A percentile compares a stretch with the other conserved stretches of the same genome.
Conservation (phyloP, 2,329 filamentous ascomycete species). For the Pseudocercospora crystallina region DNA sequence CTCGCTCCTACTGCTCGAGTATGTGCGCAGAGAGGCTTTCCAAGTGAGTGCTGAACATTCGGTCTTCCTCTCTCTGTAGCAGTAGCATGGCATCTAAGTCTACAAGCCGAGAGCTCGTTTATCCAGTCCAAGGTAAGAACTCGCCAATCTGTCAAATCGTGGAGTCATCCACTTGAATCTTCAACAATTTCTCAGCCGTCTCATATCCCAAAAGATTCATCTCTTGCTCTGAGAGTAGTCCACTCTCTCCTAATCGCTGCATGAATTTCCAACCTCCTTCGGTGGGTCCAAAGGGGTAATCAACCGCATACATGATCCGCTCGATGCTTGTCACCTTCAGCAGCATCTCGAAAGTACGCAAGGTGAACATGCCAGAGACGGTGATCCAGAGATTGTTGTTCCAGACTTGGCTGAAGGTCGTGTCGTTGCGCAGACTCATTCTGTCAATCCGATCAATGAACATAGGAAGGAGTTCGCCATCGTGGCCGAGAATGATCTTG, state of each 20-base stretch:
- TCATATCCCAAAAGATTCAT: slow-evolving; percentile 48
- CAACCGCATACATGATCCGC: slow-evolving; percentile 57
- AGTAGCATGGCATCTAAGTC: too few relatives aligned
- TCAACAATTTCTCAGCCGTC: slow-evolving; percentile 51
- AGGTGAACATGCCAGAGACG: slow-evolving; percentile 51
- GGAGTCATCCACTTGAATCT: too few relatives aligned
- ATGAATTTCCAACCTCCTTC: slow-evolving; percentile 50
- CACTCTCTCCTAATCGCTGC: slow-evolving; percentile 48
- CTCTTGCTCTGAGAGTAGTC: slow-evolving; percentile 48
- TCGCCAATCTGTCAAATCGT: too few relatives aligned
- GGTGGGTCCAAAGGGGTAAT: slow-evolving; percentile 56
- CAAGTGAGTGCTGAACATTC: too few relatives aligned
- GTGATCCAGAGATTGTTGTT: slow-evolving; percentile 56
- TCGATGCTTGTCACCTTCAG: slow-evolving; percentile 38
- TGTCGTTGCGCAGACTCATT: slow-evolving; percentile 1
- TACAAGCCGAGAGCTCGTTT: too few relatives aligned
- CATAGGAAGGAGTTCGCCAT: slow-evolving; percentile 58
- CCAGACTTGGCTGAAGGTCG: slow-evolving; percentile 11
- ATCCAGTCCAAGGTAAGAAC: too few relatives aligned
- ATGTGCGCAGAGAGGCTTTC: too few relatives aligned
- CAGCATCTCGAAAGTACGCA: slow-evolving; percentile 22
- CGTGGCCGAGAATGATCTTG: slow-evolving; percentile 57
- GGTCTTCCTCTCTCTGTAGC: too few relatives aligned
- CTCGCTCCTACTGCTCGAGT: too few relatives aligned
- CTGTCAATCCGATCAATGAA: slow-evolving; percentile 49